A percentile compares a stretch with the other conserved stretches of the same genome.
These are phyloP conservation scores for Dictyostelium intermedium DNA, from an alignment of 78 protist genomes.

Conservation along the genomic window DNA sequence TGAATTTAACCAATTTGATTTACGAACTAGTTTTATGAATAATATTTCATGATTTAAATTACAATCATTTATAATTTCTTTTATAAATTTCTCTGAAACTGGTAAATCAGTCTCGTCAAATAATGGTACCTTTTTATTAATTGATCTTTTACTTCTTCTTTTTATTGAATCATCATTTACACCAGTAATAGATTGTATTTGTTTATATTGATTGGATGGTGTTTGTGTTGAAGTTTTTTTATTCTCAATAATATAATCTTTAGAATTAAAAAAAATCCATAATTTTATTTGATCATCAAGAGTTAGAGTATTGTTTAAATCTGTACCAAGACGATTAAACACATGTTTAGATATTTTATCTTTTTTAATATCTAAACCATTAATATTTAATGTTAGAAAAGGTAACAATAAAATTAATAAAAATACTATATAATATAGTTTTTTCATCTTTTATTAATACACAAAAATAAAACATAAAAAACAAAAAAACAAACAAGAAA, in stretches of 20 bases:
- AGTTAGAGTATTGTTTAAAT: background rate
- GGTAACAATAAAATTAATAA: background rate
- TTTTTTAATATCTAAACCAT: background rate
- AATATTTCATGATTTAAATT: background rate
- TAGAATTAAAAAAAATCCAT: background rate
- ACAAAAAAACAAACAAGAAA: background rate
- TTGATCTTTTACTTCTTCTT: constrained; percentile 6
- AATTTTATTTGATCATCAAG: background rate
- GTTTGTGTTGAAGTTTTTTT: background rate
- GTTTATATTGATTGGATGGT: background rate
- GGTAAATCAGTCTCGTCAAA: constrained; percentile 28
- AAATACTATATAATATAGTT: background rate
- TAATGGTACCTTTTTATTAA: background rate
- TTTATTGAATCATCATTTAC: background rate
- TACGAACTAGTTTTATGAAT: background rate
- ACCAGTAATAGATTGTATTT: background rate
- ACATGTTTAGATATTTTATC: background rate
- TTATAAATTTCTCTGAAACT: background rate
- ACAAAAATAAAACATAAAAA: too few relatives aligned
- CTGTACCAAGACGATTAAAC: background rate
- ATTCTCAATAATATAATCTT: background rate
- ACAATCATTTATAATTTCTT: background rate
- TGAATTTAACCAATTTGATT: constrained; percentile 65
- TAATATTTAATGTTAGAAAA: background rate
- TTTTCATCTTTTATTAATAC: background rate